These are phyloP conservation scores for Rhinocladiella similis DNA, from an alignment of 2,329 filamentous ascomycete species.

Conservation along the genomic window DNA sequence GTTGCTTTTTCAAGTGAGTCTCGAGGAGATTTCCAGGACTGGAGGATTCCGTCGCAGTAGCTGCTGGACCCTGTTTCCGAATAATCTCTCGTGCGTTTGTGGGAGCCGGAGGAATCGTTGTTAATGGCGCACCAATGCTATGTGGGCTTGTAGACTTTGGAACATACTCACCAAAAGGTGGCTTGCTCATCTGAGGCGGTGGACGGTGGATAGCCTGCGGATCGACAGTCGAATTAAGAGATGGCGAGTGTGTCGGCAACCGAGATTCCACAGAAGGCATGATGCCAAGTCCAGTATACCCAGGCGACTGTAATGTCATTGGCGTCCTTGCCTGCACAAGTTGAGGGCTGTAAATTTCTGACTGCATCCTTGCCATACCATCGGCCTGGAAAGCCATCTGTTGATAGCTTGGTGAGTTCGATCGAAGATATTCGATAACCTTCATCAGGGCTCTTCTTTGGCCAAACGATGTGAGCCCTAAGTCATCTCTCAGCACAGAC, in stretches of 20 bases:
- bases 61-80: too few species aligned
- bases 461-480: slow-evolving; percentile 59
- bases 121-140: not conserved
- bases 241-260: slow-evolving; percentile 6
- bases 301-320: slow-evolving; percentile 9
- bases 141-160: not conserved
- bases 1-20: not conserved
- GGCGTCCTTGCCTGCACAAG: slow-evolving; percentile 14
- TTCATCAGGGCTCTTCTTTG: slow-evolving; percentile 59
- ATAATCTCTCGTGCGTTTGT: too few species aligned
- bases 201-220: not conserved
- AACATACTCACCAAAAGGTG: not conserved
- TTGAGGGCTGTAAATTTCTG: slow-evolving; percentile 8
- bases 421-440: slow-evolving; percentile 59
- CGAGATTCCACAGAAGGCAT: slow-evolving; percentile 7
- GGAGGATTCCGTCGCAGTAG: too few species aligned
- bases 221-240: not conserved
- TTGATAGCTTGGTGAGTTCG: slow-evolving; percentile 53
- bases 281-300: slow-evolving; percentile 6
- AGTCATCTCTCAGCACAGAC: slow-evolving; percentile 51
- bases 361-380: slow-evolving; percentile 13
- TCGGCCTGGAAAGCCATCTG: slow-evolving; percentile 12
- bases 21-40: too few species aligned
- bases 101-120: too few species aligned
- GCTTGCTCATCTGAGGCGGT: not conserved